Base-by-base conservation (phyloP, 805 yeast species). In the Lachancea kluyveri region DNA sequence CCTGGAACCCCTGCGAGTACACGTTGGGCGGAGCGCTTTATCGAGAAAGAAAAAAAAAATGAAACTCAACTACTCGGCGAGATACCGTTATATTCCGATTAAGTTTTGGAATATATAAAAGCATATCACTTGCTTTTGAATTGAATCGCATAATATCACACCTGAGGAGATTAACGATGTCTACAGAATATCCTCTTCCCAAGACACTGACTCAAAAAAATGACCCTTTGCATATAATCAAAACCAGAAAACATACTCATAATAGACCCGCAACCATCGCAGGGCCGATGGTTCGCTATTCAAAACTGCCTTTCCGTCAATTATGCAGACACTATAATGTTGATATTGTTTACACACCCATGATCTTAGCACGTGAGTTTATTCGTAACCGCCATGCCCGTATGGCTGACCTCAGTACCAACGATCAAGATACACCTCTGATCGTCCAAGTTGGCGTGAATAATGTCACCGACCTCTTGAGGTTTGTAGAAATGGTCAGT, bases 231-330 rank as follows among this genome's bases (percentile, higher is more conserved):
- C 54, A 62, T 24, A 70, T 77, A 10, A 64, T 77, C 8, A 59
- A 63, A 32, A 57, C 67, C 36, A 62, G 79, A 50, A 53, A 59
- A 41, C 32, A 45, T 15, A 50, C 56, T 3, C 72, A 68, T 38
- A 63, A 64, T 4, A 57, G 79, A 37, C 79, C 80, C 0, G 85
- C 72, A 1, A 70, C 68, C 25, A 68, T 82, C 8, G 78, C 84
- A 1, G 98, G 97, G 0, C 98, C 98, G 4, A 92, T 92, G 98
- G 98, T 92, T 1, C 65, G 98, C 31, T 92, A 92, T 64, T 85
- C 95, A 1, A 90, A 92, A 56, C 68, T 92, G 25, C 96, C 97
- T 3, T 90, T 92, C 51, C 68, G 98, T 31, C 83, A 84, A 37
- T 63, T 84, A 5, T 77, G 82, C 10, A 60, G 96, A 19, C 77